Evolutionary conservation across 176 grass and related monocot species (phyloP), one percentile per base, ranked within the genome.

Genomic region (Triticum timopheevii): DNA sequence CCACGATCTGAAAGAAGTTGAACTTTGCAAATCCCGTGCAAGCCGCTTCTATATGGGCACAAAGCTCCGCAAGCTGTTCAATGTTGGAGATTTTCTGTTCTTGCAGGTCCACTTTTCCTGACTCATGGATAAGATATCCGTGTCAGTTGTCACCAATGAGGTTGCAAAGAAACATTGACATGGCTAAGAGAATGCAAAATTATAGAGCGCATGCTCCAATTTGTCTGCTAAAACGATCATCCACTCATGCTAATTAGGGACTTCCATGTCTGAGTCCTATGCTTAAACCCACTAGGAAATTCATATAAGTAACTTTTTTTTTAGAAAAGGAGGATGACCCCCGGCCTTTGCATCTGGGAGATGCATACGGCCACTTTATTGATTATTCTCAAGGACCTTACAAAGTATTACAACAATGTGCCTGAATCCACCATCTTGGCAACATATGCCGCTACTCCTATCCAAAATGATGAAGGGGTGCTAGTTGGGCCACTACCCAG

Each of bases 1-100:
- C 19, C 8, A 76, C 0, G 61, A 87, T 39, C 58, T 82, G 15
- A 67, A 15, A 65, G 69, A 67, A 82, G 7, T 76, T 65, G 44
- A 83, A 79, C 86, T 83, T 88, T 83, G 72, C 2, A 8, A 88
- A 83, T 69, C 80, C 80, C 11, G 8, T 35, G 54, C 17, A 86
- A 27, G 30, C 10, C 39, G 78, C 52, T 65, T 86, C 64, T 16
- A 65, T 86, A 56, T 3, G 52, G 22, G 33, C 49, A 77, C 84
- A 90, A 34, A 86, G 73, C 40, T 79, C 33, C 3, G 20, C 11
- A 10, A 73, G 6, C 8, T 78, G 65, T 38, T 86, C 64, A 22
- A 15, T 7, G 58, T 86, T 44, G 9, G 28, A 17, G 30, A 59
- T 73, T 82, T 79, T 87, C 24, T 90, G 84, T 61, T 86, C 84